A percentile compares a stretch with the other conserved stretches of the same genome.
These are phyloP conservation scores for Wickerhamiella nectarea DNA, from an alignment of 805 yeast genomes.

Conservation along the genomic window DNA sequence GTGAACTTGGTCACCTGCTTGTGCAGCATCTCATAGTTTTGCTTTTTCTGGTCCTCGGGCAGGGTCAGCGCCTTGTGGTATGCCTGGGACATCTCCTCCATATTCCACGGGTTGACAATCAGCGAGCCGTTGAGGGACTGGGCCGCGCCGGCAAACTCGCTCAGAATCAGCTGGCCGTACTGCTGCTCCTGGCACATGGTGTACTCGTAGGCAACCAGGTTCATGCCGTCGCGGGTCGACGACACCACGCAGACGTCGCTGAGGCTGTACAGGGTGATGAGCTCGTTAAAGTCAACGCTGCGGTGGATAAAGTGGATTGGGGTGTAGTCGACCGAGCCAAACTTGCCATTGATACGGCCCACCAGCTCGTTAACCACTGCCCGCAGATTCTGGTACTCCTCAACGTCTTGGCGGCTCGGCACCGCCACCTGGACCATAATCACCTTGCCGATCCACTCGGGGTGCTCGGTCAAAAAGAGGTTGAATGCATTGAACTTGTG, in stretches of 20 bases:
- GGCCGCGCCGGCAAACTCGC: conserved; percentile 99
- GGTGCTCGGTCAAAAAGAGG: conserved; percentile 79
- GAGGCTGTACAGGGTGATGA: conserved; percentile 71
- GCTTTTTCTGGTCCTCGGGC: conserved; percentile 63
- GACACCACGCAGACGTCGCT: conserved; percentile 87
- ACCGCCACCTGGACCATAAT: conserved; percentile 94
- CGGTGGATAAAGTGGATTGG: conserved; percentile 96
- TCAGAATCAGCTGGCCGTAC: conserved; percentile 73
- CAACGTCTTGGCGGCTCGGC: conserved; percentile 95
- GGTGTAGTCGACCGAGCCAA: conserved; percentile 93
- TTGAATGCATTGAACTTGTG: conserved; percentile 95
- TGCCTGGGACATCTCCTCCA: conserved; percentile 80
- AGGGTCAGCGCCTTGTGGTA: conserved; percentile 76
- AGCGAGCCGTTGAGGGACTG: conserved; percentile 90
- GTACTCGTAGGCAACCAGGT: conserved; percentile 88
- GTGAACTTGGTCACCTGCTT: conserved; percentile 85
- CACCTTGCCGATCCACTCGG: conserved; percentile 97
- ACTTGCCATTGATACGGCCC: conserved; percentile 90
- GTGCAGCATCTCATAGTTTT: conserved; percentile 73
- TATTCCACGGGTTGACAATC: conserved; percentile 96
- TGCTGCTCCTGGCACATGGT: conserved; percentile 85
- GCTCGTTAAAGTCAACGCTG: conserved; percentile 78
- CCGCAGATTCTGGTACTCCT: conserved; percentile 86
- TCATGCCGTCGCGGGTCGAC: conserved; percentile 97
- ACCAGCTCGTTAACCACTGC: conserved; percentile 93